A percentile compares a stretch with the other conserved stretches of the same genome.
phyloP scores from a whole-genome alignment of 441 rosid species.

The Populus hybrid region DNA sequence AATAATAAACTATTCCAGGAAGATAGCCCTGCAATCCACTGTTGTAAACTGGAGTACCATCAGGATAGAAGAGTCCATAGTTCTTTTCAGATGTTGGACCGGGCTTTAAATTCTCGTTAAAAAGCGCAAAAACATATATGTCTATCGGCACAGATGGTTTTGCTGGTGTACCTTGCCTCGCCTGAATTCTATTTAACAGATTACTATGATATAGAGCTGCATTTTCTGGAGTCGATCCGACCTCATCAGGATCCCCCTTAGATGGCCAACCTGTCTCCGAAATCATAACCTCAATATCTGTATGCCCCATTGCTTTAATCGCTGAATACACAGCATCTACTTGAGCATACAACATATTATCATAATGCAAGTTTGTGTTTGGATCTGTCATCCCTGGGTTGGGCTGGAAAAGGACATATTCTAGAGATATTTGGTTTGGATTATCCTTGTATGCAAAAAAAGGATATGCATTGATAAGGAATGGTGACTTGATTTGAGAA shows the following conservation, averaged over 20 bases:
- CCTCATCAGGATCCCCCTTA: constrained; percentile 61
- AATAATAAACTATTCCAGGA: constrained; percentile 44
- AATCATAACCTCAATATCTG: constrained; percentile 48
- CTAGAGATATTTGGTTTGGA: constrained; percentile 50
- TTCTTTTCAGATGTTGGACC: constrained; percentile 84
- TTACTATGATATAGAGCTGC: constrained; percentile 68
- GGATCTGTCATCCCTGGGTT: constrained; percentile 62
- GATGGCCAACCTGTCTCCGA: constrained; percentile 97
- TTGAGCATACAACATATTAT: constrained; percentile 88
- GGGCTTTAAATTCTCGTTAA: constrained; percentile 76
- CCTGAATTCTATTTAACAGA: constrained; percentile 43
- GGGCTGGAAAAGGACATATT: constrained; percentile 71
- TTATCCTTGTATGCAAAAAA: constrained; percentile 66
- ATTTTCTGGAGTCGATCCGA: constrained; percentile 63
- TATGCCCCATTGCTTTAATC: constrained; percentile 62
- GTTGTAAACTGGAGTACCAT: constrained; percentile 73
- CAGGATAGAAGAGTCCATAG: constrained; percentile 73
- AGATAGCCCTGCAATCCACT: constrained; percentile 67
- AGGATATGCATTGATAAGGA: constrained; percentile 81
- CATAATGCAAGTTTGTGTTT: constrained; percentile 59
- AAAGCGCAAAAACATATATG: constrained; percentile 68
- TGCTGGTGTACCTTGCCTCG: constrained; percentile 63
- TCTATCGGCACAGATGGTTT: constrained; percentile 64
- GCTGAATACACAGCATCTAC: constrained; percentile 78
- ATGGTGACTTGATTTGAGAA: constrained; percentile 53